Base-by-base conservation (phyloP, 768 basidiomycete species). In the Termitomyces sp. region DNA sequence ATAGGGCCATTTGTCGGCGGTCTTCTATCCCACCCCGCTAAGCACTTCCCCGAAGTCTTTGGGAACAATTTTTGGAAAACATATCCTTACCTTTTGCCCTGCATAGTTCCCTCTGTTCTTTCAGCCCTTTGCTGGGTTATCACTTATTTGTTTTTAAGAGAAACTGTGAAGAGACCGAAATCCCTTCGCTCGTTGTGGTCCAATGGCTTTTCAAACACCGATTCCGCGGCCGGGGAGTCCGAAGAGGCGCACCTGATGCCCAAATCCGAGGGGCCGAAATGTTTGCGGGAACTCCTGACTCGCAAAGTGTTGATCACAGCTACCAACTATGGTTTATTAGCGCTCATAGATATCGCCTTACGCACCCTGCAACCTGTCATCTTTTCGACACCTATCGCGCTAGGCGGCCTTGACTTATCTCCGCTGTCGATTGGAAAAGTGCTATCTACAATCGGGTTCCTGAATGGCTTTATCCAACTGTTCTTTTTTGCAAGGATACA, bases 291-390 rank as follows among this genome's bases (percentile, higher is more conserved):
- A 8, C 72, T 89, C 37, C 67, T 89, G 49, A 78, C 78, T 27
- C 78, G 73, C 0, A 77, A 73, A 37, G 84, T 91, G 3, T 65
- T 88, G 34, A 72, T 86, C 51, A 80, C 86, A 8, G 81, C 81
- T 15, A 72, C 74, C 16, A 91, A 90, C 65, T 91, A 89, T 67
- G 84, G 80, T 0, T 68, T 74, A 24, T 76, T 91, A 27, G 81
- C 87, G 7, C 70, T 89, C 8, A 66, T 87, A 36, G 89, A 91
- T 56, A 89, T 90, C 50, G 71, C 85, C 7, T 83, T 82, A 63
- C 82, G 82, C 52, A 79, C 86, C 13, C 70, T 91, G 13, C 84
- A 86, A 45, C 89, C 91, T 0, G 69, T 90, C 34, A 91, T 88
- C 72, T 77, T 82, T 53, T 82, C 88, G n/a, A 90, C 88, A 0